Conservation (phyloP, 495 filamentous ascomycete genomes). For the Penicillium maclennaniae region DNA sequence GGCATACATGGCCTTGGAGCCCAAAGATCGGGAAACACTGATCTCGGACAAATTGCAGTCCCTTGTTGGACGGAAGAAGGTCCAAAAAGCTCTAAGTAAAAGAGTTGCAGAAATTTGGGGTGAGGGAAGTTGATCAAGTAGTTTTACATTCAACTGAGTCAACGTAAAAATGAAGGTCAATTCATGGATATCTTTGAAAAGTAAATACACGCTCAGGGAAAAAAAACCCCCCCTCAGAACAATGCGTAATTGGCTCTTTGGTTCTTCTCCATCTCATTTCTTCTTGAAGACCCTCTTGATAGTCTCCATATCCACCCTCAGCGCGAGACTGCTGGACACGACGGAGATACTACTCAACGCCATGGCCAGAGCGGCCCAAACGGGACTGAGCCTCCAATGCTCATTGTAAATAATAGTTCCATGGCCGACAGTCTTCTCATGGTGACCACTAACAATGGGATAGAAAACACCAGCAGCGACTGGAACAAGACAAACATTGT, state of each 20-base stretch:
- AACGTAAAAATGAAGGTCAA: not conserved
- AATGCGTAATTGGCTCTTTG: not conserved
- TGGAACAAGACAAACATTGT: constrained; percentile 76
- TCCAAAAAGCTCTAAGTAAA: constrained; percentile 58
- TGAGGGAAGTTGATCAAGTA: constrained; percentile 14
- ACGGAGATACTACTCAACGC: constrained; percentile 81
- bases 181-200: not conserved
- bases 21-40: constrained; percentile 46
- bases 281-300: constrained; percentile 20
- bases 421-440: constrained; percentile 33
- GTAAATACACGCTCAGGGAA: not conserved
- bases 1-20: constrained; percentile 56
- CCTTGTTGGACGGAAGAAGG: constrained; percentile 64
- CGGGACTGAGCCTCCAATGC: constrained; percentile 63
- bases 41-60: constrained; percentile 50
- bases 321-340: constrained; percentile 64
- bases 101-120: constrained; percentile 77
- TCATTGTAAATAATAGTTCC: constrained; percentile 25
- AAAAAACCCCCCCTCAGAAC: not conserved
- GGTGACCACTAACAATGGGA: constrained; percentile 53
- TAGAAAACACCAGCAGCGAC: constrained; percentile 81
- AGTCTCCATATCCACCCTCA: constrained; percentile 45
- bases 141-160: not conserved
- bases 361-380: constrained; percentile 86
- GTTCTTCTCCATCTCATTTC: constrained; percentile 4